A percentile compares a stretch with the other conserved stretches of the same genome.
Evolutionary conservation across 192 early-diverging fungal genomes (phyloP).

Genomic region (Coemansia sp.): DNA sequence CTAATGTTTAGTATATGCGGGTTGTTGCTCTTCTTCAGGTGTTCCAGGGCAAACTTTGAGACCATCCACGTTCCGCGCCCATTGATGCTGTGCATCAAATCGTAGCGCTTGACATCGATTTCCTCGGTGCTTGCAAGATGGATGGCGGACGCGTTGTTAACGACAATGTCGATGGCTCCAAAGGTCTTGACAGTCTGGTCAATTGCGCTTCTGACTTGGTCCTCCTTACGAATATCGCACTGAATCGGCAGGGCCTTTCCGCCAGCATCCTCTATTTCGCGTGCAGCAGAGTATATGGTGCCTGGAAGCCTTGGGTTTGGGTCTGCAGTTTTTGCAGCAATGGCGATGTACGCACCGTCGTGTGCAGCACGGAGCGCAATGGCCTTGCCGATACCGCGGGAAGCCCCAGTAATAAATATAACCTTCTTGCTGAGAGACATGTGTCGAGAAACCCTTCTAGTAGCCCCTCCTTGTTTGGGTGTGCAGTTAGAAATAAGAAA

Average conservation of each 20-base stretch:
- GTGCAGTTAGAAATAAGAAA: no score
- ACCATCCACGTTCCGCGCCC: constrained; percentile 80
- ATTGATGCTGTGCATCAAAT: constrained; percentile 78
- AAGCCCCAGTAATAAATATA: constrained; percentile 63
- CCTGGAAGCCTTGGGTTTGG: constrained; percentile 78
- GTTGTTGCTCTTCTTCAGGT: constrained; percentile 70
- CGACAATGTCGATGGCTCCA: constrained; percentile 80
- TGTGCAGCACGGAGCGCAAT: constrained; percentile 71
- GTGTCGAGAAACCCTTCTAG: not conserved
- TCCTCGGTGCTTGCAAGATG: constrained; percentile 62
- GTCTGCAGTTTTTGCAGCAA: constrained; percentile 76
- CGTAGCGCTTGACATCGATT: constrained; percentile 65
- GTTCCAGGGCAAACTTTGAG: constrained; percentile 64
- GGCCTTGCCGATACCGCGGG: constrained; percentile 79
- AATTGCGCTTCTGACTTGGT: constrained; percentile 69
- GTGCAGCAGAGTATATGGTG: constrained; percentile 79
- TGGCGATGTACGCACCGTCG: constrained; percentile 72
- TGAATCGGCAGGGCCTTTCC: constrained; percentile 75
- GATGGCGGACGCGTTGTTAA: constrained; percentile 85
- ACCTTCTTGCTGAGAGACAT: constrained; percentile 59
- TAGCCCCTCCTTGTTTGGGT: no score
- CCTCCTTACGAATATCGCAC: constrained; percentile 84
- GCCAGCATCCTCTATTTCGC: constrained; percentile 71
- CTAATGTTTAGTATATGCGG: constrained; percentile 77
- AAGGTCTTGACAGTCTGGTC: constrained; percentile 66